A percentile compares a stretch with the other conserved stretches of the same genome.
Evolutionary conservation across 371 early-diverging fungal species (phyloP).

Genomic region (Mucor mucedo): DNA sequence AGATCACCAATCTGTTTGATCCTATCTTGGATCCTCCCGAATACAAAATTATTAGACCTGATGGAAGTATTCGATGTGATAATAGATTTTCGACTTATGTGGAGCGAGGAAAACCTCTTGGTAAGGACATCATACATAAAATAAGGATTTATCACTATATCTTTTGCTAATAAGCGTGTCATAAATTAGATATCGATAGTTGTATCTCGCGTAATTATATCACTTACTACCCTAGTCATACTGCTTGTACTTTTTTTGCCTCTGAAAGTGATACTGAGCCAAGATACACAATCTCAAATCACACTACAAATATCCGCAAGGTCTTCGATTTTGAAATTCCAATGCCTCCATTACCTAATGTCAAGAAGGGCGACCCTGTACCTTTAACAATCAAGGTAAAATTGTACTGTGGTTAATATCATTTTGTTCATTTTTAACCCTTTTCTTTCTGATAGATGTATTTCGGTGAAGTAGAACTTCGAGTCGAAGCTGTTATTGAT

Average conservation of each 20-base stretch:
- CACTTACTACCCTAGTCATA: constrained; percentile 59
- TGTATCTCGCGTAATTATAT: constrained; percentile 59
- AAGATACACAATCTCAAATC: constrained; percentile 54
- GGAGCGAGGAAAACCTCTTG: constrained; percentile 48
- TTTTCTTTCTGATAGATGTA: constrained; percentile 48
- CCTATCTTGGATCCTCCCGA: constrained; percentile 48
- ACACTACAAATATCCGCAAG: constrained; percentile 43
- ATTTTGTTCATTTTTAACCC: not conserved
- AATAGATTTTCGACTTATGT: constrained; percentile 53
- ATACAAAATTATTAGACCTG: constrained; percentile 44
- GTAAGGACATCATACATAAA: constrained; percentile 16
- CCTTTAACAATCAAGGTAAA: constrained; percentile 46
- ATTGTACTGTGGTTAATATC: not conserved
- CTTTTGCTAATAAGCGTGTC: no score
- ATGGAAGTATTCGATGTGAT: constrained; percentile 50
- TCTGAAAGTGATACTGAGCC: constrained; percentile 59
- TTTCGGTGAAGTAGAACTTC: constrained; percentile 65
- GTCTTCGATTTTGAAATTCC: constrained; percentile 67
- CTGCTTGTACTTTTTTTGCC: constrained; percentile 61
- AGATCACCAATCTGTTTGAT: constrained; percentile 48
- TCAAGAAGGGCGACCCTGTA: constrained; percentile 41
- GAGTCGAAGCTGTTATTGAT: constrained; percentile 63
- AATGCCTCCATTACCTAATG: constrained; percentile 59
- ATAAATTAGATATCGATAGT: constrained; percentile 45
- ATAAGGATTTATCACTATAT: not conserved